phyloP scores from a whole-genome alignment of 345 rosid genomes.

The Dipteronia sinensis region DNA sequence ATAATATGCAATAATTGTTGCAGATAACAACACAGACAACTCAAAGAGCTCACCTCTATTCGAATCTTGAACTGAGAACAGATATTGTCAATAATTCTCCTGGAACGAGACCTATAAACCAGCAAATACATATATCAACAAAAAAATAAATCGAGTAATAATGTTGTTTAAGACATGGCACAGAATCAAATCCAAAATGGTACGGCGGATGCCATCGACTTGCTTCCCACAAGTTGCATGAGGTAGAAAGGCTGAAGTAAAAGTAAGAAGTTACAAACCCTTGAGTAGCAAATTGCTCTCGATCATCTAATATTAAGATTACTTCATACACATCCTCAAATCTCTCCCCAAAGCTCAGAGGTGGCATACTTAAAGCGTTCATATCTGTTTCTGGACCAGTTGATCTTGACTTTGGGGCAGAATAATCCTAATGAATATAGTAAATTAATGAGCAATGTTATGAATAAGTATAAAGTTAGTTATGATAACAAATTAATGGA shows the following conservation, averaged over 20 bases:
- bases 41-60: conserved; percentile 52
- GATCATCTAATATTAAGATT: conserved; percentile 73
- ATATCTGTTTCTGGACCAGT: conserved; percentile 33
- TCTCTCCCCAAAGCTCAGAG: conserved; percentile 68
- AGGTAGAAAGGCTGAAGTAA: conserved; percentile 8
- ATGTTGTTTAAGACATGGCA: neutral
- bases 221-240: neutral
- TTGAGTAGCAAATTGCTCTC: conserved; percentile 71
- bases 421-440: conserved; percentile 31
- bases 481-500: neutral
- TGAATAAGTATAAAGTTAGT: conserved; percentile 4
- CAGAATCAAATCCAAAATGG: neutral
- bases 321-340: conserved; percentile 82
- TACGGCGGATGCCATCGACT: neutral
- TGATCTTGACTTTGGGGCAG: conserved; percentile 33
- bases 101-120: conserved; percentile 61
- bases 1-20: conserved; percentile 7
- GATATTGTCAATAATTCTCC: conserved; percentile 64
- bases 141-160: neutral
- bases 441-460: conserved; percentile 6
- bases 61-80: conserved; percentile 68
- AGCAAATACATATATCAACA: conserved; percentile 3
- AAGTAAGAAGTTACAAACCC: conserved; percentile 52
- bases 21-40: conserved; percentile 8
- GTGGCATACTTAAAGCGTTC: conserved; percentile 56